Evolutionary conservation across 495 filamentous ascomycete species (phyloP).

Genomic region (Jackrogersella multiformis): DNA sequence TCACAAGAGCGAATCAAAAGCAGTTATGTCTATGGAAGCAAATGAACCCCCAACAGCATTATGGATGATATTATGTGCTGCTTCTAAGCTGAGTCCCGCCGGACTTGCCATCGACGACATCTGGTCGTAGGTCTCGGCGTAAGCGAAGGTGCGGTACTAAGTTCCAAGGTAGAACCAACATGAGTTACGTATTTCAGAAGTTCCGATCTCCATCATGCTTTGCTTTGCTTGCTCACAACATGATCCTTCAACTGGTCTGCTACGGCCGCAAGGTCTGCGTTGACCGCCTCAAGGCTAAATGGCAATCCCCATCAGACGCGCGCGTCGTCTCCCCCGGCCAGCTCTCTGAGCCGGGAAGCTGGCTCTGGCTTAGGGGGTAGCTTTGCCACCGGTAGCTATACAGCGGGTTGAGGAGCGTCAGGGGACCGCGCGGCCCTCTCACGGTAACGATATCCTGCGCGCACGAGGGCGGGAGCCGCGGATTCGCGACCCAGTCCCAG

Average conservation of each 20-base stretch:
- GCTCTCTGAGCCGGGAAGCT: conserved; percentile 36
- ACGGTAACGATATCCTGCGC: conserved; percentile 46
- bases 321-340: conserved; percentile 41
- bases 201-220: neutral
- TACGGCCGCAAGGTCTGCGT: conserved; percentile 27
- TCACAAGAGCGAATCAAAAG: conserved; percentile 53
- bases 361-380: conserved; percentile 32
- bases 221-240: conserved; percentile 39
- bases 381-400: conserved; percentile 52
- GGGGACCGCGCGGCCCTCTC: conserved; percentile 41
- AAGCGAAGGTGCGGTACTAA: conserved; percentile 52
- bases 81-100: conserved; percentile 49
- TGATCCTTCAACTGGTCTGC: conserved; percentile 37
- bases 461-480: conserved; percentile 44
- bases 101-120: conserved; percentile 45
- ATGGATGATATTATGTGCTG: conserved; percentile 49
- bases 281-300: conserved; percentile 42
- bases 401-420: conserved; percentile 48
- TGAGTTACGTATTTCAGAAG: too few species aligned
- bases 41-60: conserved; percentile 47
- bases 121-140: conserved; percentile 43
- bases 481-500: conserved; percentile 54
- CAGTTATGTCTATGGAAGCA: conserved; percentile 43
- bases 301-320: conserved; percentile 18
- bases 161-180: neutral